Base-by-base conservation (phyloP, 768 basidiomycete species). In the Pleurotus djamor region DNA sequence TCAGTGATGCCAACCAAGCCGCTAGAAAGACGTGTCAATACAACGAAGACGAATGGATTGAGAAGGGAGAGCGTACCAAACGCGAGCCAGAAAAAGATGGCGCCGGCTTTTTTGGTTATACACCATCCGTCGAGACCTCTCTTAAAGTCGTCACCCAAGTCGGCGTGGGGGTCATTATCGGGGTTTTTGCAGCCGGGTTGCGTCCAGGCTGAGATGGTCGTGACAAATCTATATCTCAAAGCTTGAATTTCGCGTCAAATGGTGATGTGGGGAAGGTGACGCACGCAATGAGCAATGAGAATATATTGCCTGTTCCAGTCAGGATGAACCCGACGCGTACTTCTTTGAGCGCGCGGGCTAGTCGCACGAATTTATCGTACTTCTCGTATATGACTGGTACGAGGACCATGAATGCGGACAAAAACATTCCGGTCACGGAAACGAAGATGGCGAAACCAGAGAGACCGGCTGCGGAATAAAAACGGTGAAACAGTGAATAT, bases 111-210 rank as follows among this genome's bases (percentile, higher is more conserved):
- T 76, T 97, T 98, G 5, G 95, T 96, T 63, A 79, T 85, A 72
- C 95, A 98, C 91, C 92, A 97, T 0, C 90, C 85, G 3, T 81
- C 73, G 2, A 98, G 77, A 16, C 77, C 92, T 4, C 79, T 78
- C 62, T 81, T 81, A 70, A 89, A 98, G 59, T 79, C 83, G 34
- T 81, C 76, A 16, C 90, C 88, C 10, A 84, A 79, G 35, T 71
- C 78, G 0, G 86, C 88, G 69, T 94, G 81, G 4, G 95, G 96
- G 65, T 97, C 95, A 3, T 91, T 85, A 54, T 78, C 76, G 0
- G 93, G 70, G 62, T 96, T 79, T 72, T 96, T 96, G 78, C 95
- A 98, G 0, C 95, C 95, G 1, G 91, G 73, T 69, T 94, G 77
- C 13, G 95, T 94, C 87, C 90, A 97, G 0, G 91, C 92, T 57